Base-by-base conservation (phyloP, 2,329 filamentous ascomycete genomes). In the Pleoardoris graminearum region DNA sequence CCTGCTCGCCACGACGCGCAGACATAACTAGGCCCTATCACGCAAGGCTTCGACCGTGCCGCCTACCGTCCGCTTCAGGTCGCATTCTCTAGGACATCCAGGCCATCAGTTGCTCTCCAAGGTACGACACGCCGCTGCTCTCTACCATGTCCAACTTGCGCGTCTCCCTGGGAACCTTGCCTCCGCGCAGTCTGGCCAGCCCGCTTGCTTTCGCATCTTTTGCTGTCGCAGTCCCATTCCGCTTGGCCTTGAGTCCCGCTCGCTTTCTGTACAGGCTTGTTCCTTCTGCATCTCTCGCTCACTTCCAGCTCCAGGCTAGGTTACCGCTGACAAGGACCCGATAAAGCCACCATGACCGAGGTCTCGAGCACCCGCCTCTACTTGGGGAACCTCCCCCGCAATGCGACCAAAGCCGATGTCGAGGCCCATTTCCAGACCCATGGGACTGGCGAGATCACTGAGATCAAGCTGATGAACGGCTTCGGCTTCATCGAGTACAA, bases 401-500 rank as follows among this genome's bases (percentile, higher is more conserved):
- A 90, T 82, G 92, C 90, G 80, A 97, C 92, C 77, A 97, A 97
- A 82, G 86, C 90, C 77, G 93, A 99, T 75, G 89, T 99, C 75
- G 92, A 97, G 79, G 85, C 87, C 69, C 93, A 97, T 77, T 99
- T 99, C 79, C 88, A 88, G 75, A 91, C 87, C 71, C 91, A 97
- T 86, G 94, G 93, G 73, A 93, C 91, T 66, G 94, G 94, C 76
- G 91, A 96, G 76, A 97, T 99, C 74, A 94, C 89, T 65, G 94
- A 99, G 80, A 93, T 99, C 80, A 99, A 99, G 82, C 86, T 99
- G 60, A 99, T 99, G 94, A 97, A 96, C 75, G 94, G 94, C 71
- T 99, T 99, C 74, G 94, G 94, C 75, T 99, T 99, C 81, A 96
- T 99, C 74, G 94, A 99, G 77, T 99, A 97, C 78, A 95, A 97